Percentiles rank a stretch among this genome's conserved stretches.
These are phyloP conservation scores for Antitrichia curtipendula DNA, from an alignment of 225 moss, liverwort and hornwort species.

Conservation along the genomic window DNA sequence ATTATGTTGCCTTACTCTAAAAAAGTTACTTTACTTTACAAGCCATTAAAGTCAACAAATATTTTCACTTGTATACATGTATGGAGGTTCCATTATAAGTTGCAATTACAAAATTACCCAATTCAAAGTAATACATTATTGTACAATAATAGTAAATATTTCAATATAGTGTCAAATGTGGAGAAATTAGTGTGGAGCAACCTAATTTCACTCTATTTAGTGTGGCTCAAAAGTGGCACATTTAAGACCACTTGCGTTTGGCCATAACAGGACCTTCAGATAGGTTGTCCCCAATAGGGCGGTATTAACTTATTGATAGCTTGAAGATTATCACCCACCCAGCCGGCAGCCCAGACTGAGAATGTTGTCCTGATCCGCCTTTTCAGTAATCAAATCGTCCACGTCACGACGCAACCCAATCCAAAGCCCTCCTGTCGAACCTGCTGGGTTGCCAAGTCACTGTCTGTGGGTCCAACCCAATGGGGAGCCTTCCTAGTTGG, in stretches of 20 bases:
- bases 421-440: not conserved
- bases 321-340: not conserved
- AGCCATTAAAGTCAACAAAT: no score
- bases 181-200: no score
- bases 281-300: not conserved
- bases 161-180: no score
- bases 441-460: not conserved
- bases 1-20: no score
- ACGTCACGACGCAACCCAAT: not conserved
- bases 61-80: no score
- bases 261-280: not conserved
- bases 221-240: not conserved
- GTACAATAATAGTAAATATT: no score
- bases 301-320: no score
- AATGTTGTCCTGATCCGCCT: not conserved
- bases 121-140: no score
- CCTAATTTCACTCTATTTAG: no score
- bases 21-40: no score
- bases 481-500: not conserved
- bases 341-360: not conserved
- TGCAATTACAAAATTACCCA: no score
- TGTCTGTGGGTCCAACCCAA: not conserved
- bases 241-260: not conserved
- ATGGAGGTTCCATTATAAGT: no score
- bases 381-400: not conserved